Evolutionary conservation across 768 basidiomycete species (phyloP).

Genomic region (Cubamyces sp.): DNA sequence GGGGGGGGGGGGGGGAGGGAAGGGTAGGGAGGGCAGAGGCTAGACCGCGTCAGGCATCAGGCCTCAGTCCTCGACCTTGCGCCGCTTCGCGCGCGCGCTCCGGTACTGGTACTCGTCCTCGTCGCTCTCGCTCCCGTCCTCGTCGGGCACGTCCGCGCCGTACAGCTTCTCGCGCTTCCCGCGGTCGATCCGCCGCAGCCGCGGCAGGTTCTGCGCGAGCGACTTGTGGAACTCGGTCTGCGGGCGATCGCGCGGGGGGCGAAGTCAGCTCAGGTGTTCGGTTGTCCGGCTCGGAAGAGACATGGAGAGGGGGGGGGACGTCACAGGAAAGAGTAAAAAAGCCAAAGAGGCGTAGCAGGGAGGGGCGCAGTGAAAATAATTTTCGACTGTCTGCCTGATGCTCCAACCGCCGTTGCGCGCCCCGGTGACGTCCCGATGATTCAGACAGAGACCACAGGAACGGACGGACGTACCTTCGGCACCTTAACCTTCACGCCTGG

Average conservation of each 20-base stretch:
- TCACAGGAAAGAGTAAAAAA: background rate
- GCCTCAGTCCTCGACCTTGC: slow-evolving; percentile 19
- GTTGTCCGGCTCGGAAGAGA: background rate
- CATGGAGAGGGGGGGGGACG: background rate
- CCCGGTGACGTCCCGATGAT: background rate
- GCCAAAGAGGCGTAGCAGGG: background rate
- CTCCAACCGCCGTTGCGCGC: background rate
- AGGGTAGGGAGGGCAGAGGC: background rate
- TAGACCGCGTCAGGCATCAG: too few relatives aligned
- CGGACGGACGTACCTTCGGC: slow-evolving; percentile 55
- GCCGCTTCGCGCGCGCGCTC: slow-evolving; percentile 34
- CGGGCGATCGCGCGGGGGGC: too few relatives aligned
- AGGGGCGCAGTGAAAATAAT: too few relatives aligned
- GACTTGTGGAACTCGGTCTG: slow-evolving; percentile 76
- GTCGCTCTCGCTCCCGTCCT: slow-evolving; percentile 52
- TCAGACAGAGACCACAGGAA: background rate
- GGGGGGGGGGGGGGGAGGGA: too few relatives aligned
- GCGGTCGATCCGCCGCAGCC: slow-evolving; percentile 62
- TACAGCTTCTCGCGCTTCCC: slow-evolving; percentile 51
- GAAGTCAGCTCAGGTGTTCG: background rate
- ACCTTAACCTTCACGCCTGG: slow-evolving; percentile 54
- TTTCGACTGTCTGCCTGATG: too few relatives aligned
- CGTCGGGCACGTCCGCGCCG: slow-evolving; percentile 42
- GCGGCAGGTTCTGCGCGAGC: slow-evolving; percentile 57
- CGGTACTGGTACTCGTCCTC: slow-evolving; percentile 56